phyloP scores from a whole-genome alignment of 208 protist species.

The Acanthamoeba castellanii region DNA sequence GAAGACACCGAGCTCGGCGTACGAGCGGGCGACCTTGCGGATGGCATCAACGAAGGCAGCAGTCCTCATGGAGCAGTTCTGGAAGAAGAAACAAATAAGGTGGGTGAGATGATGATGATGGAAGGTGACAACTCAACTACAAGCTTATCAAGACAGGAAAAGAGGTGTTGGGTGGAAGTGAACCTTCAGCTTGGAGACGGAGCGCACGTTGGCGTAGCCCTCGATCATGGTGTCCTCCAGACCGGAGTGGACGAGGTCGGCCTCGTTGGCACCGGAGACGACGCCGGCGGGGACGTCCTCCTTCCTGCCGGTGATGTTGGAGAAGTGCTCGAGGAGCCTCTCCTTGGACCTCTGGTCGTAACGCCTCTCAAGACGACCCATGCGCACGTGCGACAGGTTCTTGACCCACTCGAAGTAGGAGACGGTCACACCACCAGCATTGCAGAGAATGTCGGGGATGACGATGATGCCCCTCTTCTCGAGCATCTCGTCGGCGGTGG shows the following conservation, averaged over 20 bases:
- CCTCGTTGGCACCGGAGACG: slow-evolving; percentile 88
- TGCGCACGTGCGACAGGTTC: slow-evolving; percentile 92
- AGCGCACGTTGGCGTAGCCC: slow-evolving; percentile 84
- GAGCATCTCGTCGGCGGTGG: slow-evolving; percentile 87
- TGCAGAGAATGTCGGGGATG: slow-evolving; percentile 91
- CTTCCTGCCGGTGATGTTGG: slow-evolving; percentile 66
- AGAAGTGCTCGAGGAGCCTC: slow-evolving; percentile 83
- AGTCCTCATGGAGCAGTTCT: slow-evolving; percentile 69
- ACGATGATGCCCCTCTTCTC: slow-evolving; percentile 85
- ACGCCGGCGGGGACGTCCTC: slow-evolving; percentile 79
- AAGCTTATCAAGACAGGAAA: no score
- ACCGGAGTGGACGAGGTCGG: slow-evolving; percentile 90
- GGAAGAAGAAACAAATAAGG: no score
- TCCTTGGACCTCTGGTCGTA: slow-evolving; percentile 89
- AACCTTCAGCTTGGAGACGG: slow-evolving; percentile 81
- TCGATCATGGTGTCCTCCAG: slow-evolving; percentile 92
- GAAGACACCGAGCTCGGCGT: slow-evolving; percentile 50
- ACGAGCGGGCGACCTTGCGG: slow-evolving; percentile 46
- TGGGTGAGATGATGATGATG: no score
- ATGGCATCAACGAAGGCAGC: slow-evolving; percentile 78
- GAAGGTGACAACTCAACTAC: no score
- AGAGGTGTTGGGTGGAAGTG: no score
- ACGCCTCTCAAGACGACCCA: slow-evolving; percentile 88
- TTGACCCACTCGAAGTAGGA: slow-evolving; percentile 95
- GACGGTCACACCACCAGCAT: slow-evolving; percentile 92